Evolutionary conservation across 2,329 filamentous ascomycete genomes (phyloP).

Genomic region (Domatiomyces catenatus): DNA sequence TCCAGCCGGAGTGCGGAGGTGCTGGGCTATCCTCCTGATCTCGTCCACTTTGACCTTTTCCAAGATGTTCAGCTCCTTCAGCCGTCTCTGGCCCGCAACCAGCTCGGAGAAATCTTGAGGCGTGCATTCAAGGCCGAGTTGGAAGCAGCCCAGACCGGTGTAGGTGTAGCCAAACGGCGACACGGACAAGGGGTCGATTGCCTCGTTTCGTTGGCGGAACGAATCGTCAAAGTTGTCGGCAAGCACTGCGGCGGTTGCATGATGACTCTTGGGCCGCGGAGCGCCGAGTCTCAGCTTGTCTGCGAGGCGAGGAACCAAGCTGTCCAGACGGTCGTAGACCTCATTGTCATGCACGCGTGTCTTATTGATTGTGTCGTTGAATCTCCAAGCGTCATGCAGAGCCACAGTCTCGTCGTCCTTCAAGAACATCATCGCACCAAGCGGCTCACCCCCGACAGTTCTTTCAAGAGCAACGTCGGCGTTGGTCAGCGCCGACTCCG

Average conservation of each 20-base stretch:
- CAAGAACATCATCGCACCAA: slow-evolving; percentile 33
- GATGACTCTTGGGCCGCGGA: background rate
- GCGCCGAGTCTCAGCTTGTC: background rate
- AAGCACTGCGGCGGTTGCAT: background rate
- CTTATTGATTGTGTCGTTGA: slow-evolving; percentile 13
- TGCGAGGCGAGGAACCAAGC: background rate
- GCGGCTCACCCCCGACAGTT: slow-evolving; percentile 24
- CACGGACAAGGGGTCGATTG: slow-evolving; percentile 4
- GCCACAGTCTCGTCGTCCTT: slow-evolving; percentile 32
- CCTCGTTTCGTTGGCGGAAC: background rate
- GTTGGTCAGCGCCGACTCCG: slow-evolving; percentile 24
- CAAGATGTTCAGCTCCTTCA: slow-evolving; percentile 16
- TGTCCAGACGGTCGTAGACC: background rate
- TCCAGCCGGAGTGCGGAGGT: background rate
- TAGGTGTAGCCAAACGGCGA: slow-evolving; percentile 5
- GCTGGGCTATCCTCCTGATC: background rate
- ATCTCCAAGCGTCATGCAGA: slow-evolving; percentile 28
- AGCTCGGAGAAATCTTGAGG: slow-evolving; percentile 16
- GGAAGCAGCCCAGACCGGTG: slow-evolving; percentile 19
- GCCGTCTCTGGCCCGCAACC: slow-evolving; percentile 14
- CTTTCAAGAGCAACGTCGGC: slow-evolving; percentile 15
- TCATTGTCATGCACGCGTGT: background rate
- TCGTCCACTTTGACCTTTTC: slow-evolving; percentile 1
- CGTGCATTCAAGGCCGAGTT: slow-evolving; percentile 17
- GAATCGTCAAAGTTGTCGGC: background rate